These are phyloP conservation scores for Wickerhamiella azyma DNA, from an alignment of 805 yeast genomes.

Conservation along the genomic window DNA sequence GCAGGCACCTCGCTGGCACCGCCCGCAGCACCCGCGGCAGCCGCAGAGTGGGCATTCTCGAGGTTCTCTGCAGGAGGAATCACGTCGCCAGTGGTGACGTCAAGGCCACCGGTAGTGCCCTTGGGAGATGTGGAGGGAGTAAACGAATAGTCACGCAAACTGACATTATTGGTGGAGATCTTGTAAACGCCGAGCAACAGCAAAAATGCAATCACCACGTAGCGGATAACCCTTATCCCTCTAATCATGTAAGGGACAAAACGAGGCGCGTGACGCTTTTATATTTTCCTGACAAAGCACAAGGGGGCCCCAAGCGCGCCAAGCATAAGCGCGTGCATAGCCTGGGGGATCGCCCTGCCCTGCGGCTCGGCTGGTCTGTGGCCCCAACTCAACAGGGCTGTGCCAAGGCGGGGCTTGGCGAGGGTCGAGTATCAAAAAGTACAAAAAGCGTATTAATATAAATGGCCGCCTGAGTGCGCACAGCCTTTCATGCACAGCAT, in stretches of 20 bases:
- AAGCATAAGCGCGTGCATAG: too few relatives aligned
- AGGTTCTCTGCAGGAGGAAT: slow-evolving; percentile 8
- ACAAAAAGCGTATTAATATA: too few relatives aligned
- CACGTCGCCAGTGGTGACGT: not conserved
- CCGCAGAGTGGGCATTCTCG: slow-evolving; percentile 9
- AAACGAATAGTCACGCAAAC: slow-evolving; percentile 17
- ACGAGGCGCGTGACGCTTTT: not conserved
- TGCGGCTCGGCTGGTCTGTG: too few relatives aligned
- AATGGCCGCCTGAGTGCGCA: too few relatives aligned
- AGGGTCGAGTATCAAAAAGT: too few relatives aligned
- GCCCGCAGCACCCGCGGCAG: not conserved
- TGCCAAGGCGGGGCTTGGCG: too few relatives aligned
- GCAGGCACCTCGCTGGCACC: slow-evolving; percentile 2
- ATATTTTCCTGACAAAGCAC: not conserved
- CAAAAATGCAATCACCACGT: slow-evolving; percentile 24
- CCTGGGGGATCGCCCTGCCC: too few relatives aligned
- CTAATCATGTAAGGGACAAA: slow-evolving; percentile 21
- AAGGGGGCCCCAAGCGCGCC: not conserved
- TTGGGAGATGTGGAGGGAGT: slow-evolving; percentile 3
- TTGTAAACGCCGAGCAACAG: slow-evolving; percentile 24
- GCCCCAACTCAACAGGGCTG: too few relatives aligned
- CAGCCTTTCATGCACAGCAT: too few relatives aligned
- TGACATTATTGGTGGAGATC: slow-evolving; percentile 20
- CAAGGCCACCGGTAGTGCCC: slow-evolving; percentile 16
- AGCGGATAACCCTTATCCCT: slow-evolving; percentile 26